Percentiles rank a stretch among this genome's conserved stretches.
Evolutionary conservation across 1,139 yeast species (phyloP).

Genomic region (Candida sp.): DNA sequence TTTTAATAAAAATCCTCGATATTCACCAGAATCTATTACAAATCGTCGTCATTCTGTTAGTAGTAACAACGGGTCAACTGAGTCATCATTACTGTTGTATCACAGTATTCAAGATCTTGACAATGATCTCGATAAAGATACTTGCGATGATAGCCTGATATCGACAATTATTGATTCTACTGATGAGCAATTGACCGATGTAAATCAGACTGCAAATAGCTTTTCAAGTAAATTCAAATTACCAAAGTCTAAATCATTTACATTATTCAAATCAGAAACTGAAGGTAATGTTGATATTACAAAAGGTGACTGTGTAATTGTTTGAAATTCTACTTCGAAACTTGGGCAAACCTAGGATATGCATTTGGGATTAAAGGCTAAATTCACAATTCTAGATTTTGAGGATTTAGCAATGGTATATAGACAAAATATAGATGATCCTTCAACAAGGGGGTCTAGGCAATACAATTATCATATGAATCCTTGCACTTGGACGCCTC

Average conservation of each 20-base stretch:
- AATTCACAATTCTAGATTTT: not conserved
- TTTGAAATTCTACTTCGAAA: not conserved
- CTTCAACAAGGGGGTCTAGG: not conserved
- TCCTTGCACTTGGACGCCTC: too few relatives aligned
- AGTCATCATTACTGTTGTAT: not conserved
- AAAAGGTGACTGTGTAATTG: not conserved
- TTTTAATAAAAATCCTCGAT: not conserved
- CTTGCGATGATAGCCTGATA: not conserved
- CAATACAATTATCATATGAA: too few relatives aligned
- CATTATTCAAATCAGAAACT: not conserved
- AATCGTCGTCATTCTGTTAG: not conserved
- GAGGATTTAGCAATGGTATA: not conserved
- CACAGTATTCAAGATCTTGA: not conserved
- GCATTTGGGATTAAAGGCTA: not conserved
- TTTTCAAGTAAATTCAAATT: not conserved
- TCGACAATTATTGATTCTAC: not conserved
- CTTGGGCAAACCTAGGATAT: not conserved
- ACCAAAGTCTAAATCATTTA: not conserved
- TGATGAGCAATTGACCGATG: not conserved
- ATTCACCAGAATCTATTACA: constrained; percentile 3
- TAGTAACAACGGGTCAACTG: not conserved
- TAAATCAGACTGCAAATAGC: not conserved
- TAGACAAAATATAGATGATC: not conserved
- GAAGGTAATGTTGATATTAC: not conserved
- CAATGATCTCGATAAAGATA: not conserved